Evolutionary conservation across 2,329 filamentous ascomycete species (phyloP).

Genomic region (Fusarium praegraminearum): DNA sequence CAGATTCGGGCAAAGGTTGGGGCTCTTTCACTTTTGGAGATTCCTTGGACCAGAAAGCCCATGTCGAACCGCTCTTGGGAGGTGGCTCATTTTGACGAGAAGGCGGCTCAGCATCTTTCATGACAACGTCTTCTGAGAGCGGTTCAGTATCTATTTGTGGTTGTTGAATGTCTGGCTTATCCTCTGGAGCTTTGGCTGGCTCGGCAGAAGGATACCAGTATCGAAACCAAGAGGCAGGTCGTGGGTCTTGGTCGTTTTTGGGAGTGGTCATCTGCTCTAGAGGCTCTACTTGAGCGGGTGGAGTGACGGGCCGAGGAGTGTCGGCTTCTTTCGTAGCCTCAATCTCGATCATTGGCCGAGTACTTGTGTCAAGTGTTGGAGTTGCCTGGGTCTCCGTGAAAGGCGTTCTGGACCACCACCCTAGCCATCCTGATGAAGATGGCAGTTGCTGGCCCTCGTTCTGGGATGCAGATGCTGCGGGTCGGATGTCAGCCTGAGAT

Average conservation of each 20-base stretch:
- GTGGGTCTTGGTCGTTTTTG: constrained; percentile 27
- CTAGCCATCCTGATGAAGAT: constrained; percentile 65
- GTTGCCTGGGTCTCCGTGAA: constrained; percentile 42
- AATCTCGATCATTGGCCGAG: constrained; percentile 29
- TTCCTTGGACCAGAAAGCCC: constrained; percentile 84
- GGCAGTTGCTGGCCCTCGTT: constrained; percentile 31
- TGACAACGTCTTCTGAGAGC: constrained; percentile 55
- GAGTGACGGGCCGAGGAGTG: constrained; percentile 39
- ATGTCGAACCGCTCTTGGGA: constrained; percentile 73
- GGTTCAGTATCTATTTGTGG: constrained; percentile 30
- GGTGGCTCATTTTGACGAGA: constrained; percentile 50
- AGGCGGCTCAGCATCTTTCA: constrained; percentile 57
- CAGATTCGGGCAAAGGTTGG: constrained; percentile 55
- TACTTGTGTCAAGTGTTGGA: constrained; percentile 10
- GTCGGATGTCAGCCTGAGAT: constrained; percentile 1
- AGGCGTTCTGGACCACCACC: constrained; percentile 61
- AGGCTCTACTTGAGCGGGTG: constrained; percentile 38
- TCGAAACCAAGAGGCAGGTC: constrained; percentile 56
- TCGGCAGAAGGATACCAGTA: constrained; percentile 53
- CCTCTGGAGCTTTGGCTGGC: constrained; percentile 26
- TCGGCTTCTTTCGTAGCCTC: constrained; percentile 31
- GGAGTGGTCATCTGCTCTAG: constrained; percentile 29
- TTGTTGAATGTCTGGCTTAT: constrained; percentile 16
- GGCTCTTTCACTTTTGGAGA: constrained; percentile 54
- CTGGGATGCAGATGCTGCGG: constrained; percentile 8